Evolutionary conservation across 345 rosid genomes (phyloP), one percentile per base, ranked within the genome.

Genomic region (Nephelium lappaceum): DNA sequence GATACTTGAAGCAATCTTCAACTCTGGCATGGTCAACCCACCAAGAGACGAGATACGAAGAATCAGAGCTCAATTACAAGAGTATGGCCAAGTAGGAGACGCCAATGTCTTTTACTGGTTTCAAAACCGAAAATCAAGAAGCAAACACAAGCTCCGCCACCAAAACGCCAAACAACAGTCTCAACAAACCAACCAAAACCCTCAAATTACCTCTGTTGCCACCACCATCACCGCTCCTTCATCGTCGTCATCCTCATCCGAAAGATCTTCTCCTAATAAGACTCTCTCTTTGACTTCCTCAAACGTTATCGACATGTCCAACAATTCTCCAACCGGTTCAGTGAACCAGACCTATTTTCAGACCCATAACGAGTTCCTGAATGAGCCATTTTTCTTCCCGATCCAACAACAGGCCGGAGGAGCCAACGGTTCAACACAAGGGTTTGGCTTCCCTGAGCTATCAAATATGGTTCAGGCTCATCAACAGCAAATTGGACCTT

Each of bases 81-180:
- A 94, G 81, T 97, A 85, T 61, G 99, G 99, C 24, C 98, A 97
- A 86, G 99, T 97, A 14, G 99, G 99, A 9, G 98, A 97, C 41
- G 98, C 99, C 55, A 97, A 94, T 39, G 97, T 97, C 63, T 97
- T 97, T 80, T 97, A 97, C 81, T 97, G 99, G 98, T 97, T 97
- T 85, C 99, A 97, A 77, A 97, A 97, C 89, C 84, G 98, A 45
- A 97, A 97, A 83, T 97, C 99, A 31, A 87, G 99, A 77, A 97
- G 93, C 90, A 97, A 97, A 84, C 94, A 92, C 85, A 97, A 94
- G 86, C 91, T 91, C 18, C 91, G 94, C 24, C 91, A 89, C 85
- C 98, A 88, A 72, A 88, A 81, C 89, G 81, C 91, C 64, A 85
- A 88, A 81, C 82, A 87, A 65, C 91, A 85, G 57, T 53, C 81